phyloP scores from a whole-genome alignment of 2,329 filamentous ascomycete genomes.

The Bipolaris gigantea region DNA sequence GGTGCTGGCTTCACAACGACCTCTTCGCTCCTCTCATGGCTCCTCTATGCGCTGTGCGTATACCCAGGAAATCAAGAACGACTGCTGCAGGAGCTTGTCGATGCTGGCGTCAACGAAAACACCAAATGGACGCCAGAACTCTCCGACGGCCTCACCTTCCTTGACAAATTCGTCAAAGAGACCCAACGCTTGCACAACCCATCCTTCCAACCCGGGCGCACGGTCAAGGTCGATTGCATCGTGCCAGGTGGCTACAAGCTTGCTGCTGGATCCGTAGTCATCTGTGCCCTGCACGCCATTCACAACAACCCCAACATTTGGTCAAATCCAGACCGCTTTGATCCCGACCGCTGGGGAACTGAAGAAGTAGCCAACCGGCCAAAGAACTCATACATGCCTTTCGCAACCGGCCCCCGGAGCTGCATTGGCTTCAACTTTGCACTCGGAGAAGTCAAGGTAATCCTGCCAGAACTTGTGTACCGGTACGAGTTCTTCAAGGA shows the following conservation, averaged over 20 bases:
- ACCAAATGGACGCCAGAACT: constrained; percentile 24
- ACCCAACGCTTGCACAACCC: constrained; percentile 27
- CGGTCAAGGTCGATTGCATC: constrained; percentile 58
- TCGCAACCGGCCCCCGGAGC: constrained; percentile 13
- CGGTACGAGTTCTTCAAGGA: constrained; percentile 18
- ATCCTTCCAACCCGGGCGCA: constrained; percentile 54
- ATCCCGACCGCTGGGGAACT: constrained; percentile 63
- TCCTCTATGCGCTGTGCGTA: constrained; percentile 22
- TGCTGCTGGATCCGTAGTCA: constrained; percentile 56
- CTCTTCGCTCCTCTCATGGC: constrained; percentile 26
- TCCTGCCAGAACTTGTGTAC: constrained; percentile 13
- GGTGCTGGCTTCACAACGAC: constrained; percentile 28
- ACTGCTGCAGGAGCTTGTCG: constrained; percentile 25
- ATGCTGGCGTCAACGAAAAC: constrained; percentile 19
- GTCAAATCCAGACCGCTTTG: constrained; percentile 61
- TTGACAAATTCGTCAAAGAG: constrained; percentile 29
- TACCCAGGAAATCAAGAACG: constrained; percentile 25
- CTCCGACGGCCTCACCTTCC: constrained; percentile 22
- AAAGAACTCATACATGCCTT: constrained; percentile 18
- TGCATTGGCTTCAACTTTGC: constrained; percentile 22
- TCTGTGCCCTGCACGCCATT: constrained; percentile 53
- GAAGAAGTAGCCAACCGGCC: constrained; percentile 46
- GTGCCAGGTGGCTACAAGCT: constrained; percentile 63
- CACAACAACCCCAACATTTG: constrained; percentile 59
- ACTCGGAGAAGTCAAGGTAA: constrained; percentile 13